Conservation (phyloP, 2,329 filamentous ascomycete genomes). For the Atkinsonella texensis region DNA sequence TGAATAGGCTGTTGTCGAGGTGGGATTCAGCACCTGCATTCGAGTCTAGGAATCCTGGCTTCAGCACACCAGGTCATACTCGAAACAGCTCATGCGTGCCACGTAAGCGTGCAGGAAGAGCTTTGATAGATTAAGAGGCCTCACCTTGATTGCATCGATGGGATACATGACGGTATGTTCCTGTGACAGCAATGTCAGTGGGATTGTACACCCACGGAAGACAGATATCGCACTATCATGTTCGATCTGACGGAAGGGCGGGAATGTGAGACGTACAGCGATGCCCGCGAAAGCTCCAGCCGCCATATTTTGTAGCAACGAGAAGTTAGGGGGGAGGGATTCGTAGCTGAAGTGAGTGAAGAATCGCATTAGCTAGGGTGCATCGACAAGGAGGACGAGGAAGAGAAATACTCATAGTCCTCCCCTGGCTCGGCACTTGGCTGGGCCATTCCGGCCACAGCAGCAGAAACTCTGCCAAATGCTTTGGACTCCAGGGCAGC, state of each 20-base stretch:
- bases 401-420: conserved; percentile 46
- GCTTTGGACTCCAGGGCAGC: conserved; percentile 46
- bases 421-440: conserved; percentile 50
- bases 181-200: conserved; percentile 32
- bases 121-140: conserved; percentile 6
- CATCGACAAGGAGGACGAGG: not conserved
- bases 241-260: not conserved
- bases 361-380: not conserved
- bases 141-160: conserved; percentile 91
- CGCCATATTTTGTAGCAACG: conserved; percentile 84
- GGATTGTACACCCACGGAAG: not conserved
- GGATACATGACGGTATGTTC: conserved; percentile 99
- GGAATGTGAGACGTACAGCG: conserved; percentile 49
- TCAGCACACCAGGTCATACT: conserved; percentile 8
- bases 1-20: conserved; percentile 68
- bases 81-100: too few relatives aligned
- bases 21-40: conserved; percentile 91
- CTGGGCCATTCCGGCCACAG: conserved; percentile 60
- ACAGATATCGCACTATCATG: too few relatives aligned
- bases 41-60: conserved; percentile 55
- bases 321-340: conserved; percentile 87
- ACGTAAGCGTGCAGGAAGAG: not conserved
- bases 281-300: conserved; percentile 96
- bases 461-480: conserved; percentile 52
- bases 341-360: conserved; percentile 60